These are phyloP conservation scores for Taiozyma sp. DNA, from an alignment of 1,139 yeast species.

Conservation along the genomic window DNA sequence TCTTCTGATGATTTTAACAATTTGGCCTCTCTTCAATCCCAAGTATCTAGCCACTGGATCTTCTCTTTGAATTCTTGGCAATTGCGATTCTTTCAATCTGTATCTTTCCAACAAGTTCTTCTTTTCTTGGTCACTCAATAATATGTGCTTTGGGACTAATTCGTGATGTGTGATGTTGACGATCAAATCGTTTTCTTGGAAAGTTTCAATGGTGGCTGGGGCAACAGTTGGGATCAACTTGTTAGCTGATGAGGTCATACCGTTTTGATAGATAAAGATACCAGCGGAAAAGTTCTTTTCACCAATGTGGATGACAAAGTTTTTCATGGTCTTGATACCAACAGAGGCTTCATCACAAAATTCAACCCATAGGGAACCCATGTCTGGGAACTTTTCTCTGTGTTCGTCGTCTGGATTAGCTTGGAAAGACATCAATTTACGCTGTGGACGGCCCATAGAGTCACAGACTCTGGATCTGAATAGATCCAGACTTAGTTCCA, in stretches of 20 bases:
- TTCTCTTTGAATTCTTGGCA: conserved; percentile 95
- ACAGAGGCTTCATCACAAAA: conserved; percentile 95
- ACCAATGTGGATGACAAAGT: conserved; percentile 89
- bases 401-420: conserved; percentile 89
- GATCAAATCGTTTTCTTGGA: conserved; percentile 89
- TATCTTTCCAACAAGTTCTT: conserved; percentile 83
- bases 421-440: conserved; percentile 93
- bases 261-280: conserved; percentile 82
- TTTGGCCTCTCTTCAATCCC: conserved; percentile 95
- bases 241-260: conserved; percentile 94
- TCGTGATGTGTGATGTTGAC: conserved; percentile 98
- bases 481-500: conserved; percentile 82
- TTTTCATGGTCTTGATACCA: conserved; percentile 97
- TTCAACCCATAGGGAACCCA: conserved; percentile 96
- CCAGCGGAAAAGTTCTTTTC: conserved; percentile 94
- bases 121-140: conserved; percentile 80
- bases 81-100: conserved; percentile 91
- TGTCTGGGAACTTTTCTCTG: conserved; percentile 75
- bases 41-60: conserved; percentile 97
- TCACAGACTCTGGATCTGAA: conserved; percentile 86
- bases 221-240: conserved; percentile 93
- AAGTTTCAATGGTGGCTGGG: conserved; percentile 96
- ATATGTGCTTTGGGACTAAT: conserved; percentile 90
- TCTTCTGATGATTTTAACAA: conserved; percentile 93
- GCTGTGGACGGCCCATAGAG: conserved; percentile 81